A percentile compares a stretch with the other conserved stretches of the same genome.
These are phyloP conservation scores for Arabidopsis thaliana DNA, from an alignment of 345 rosid species.

Conservation along the genomic window DNA sequence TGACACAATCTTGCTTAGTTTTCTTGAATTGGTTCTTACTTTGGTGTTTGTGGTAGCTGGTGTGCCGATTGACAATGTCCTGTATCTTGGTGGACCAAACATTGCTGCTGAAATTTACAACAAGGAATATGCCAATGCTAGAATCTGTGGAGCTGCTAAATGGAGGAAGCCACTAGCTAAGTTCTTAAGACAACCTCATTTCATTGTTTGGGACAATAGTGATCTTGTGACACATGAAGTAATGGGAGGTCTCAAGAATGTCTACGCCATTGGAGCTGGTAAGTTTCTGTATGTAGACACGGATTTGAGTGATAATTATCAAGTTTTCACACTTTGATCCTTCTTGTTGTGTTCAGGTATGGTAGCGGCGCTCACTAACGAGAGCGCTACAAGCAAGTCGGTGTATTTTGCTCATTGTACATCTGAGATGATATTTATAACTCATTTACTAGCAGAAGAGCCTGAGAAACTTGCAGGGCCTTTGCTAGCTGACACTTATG, in stretches of 20 bases:
- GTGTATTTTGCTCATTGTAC: slow-evolving; percentile 97
- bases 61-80: slow-evolving; percentile 72
- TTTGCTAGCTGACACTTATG: slow-evolving; percentile 92
- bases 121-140: slow-evolving; percentile 95
- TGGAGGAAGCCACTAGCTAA: slow-evolving; percentile 95
- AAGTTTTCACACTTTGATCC: slow-evolving; percentile 10
- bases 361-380: slow-evolving; percentile 92
- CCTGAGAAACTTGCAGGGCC: slow-evolving; percentile 99
- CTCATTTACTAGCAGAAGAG: slow-evolving; percentile 90
- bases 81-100: slow-evolving; percentile 98
- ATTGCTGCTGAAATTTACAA: slow-evolving; percentile 96
- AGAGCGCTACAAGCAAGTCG: slow-evolving; percentile 97
- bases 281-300: slow-evolving; percentile 30
- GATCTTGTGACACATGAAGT: slow-evolving; percentile 99
- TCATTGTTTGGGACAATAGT: slow-evolving; percentile 94
- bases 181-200: slow-evolving; percentile 90
- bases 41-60: slow-evolving; percentile 63
- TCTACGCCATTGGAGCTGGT: slow-evolving; percentile 99
- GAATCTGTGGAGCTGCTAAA: slow-evolving; percentile 92
- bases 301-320: neutral
- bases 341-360: slow-evolving; percentile 60
- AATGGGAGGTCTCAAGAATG: slow-evolving; percentile 99
- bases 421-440: slow-evolving; percentile 97
- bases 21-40: neutral
- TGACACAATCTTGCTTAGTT: slow-evolving; percentile 18